Evolutionary conservation across 176 grass and related monocot genomes (phyloP), one percentile per base, ranked within the genome.

Genomic region (Lolium rigidum): DNA sequence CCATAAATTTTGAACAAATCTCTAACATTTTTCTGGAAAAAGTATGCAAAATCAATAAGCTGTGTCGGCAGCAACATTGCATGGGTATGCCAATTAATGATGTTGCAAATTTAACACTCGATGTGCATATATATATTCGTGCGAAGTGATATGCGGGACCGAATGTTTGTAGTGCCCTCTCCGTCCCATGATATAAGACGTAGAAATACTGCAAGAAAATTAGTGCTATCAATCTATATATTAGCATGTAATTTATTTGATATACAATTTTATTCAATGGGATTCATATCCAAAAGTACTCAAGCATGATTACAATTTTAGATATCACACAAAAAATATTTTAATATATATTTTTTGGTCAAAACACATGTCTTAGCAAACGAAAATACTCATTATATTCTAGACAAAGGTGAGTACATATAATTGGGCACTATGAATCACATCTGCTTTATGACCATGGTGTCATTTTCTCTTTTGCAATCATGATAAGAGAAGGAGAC

Each of bases 401-500:
- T 50, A 13, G 11, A 3, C 12, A 52, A 52, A 44, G 7, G 14
- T 6, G 17, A 58, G 56, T 58, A 61, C 58, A 61, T 64, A 28
- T 64, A 11, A 20, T 70, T 79, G 11, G 50, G 4, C 14, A 68
- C 4, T 70, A 25, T 10, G 24, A 47, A 56, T 73, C 39, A 84
- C 82, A 49, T 74, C 5, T 74, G 41, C 82, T 46, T 84, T 83
- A 26, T 49, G 55, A 25, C 50, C 70, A 35, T 25, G 17, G 25
- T 25, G 77, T 74, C 67, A 35, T 43, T 87, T 81, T 81, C 85
- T 17, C 18, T 31, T 20, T 50, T 74, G 37, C 60, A 9, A 10
- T 87, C 86, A 82, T 76, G 70, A 82, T 76, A 82, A 76, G 47
- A 25, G 58, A 87, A 26, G 48, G 59, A 13, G 60, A 82, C 69